A percentile compares a stretch with the other conserved stretches of the same genome.
These are phyloP conservation scores for Phytophthora aleatoria DNA, from an alignment of 352 stramenopile species.

Conservation along the genomic window DNA sequence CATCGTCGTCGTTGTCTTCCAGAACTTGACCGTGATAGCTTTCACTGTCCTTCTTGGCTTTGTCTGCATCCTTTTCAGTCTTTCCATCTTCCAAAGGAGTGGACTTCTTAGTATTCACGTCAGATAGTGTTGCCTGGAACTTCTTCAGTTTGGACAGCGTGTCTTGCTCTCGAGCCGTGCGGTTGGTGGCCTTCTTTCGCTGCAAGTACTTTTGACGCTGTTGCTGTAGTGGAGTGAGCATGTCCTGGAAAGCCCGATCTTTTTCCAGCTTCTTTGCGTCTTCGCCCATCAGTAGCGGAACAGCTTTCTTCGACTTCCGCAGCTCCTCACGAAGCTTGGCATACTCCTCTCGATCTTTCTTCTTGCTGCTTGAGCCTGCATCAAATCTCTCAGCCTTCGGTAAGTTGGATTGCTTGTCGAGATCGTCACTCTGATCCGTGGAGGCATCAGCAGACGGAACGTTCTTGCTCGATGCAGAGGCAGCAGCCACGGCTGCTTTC, in stretches of 20 bases:
- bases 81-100: neutral
- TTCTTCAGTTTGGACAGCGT: conserved; percentile 72
- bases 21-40: conserved; percentile 76
- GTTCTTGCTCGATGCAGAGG: conserved; percentile 13
- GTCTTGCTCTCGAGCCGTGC: conserved; percentile 61
- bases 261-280: conserved; percentile 65
- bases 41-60: conserved; percentile 11
- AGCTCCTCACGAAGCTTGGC: conserved; percentile 69
- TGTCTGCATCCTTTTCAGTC: conserved; percentile 8
- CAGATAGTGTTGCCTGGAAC: conserved; percentile 61
- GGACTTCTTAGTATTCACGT: conserved; percentile 38
- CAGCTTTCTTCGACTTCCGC: conserved; percentile 64
- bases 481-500: conserved; percentile 54
- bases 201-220: conserved; percentile 75
- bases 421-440: neutral
- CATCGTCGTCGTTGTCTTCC: conserved; percentile 46
- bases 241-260: conserved; percentile 62
- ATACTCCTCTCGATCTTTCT: conserved; percentile 65
- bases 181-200: conserved; percentile 60
- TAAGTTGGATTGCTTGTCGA: neutral
- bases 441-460: neutral
- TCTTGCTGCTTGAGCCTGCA: conserved; percentile 19
- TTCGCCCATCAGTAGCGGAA: conserved; percentile 54
- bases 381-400: conserved; percentile 12
- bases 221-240: conserved; percentile 79